A percentile compares a stretch with the other conserved stretches of the same genome.
phyloP scores from a whole-genome alignment of 768 basidiomycete species.

The Pisolithus marmoratus region DNA sequence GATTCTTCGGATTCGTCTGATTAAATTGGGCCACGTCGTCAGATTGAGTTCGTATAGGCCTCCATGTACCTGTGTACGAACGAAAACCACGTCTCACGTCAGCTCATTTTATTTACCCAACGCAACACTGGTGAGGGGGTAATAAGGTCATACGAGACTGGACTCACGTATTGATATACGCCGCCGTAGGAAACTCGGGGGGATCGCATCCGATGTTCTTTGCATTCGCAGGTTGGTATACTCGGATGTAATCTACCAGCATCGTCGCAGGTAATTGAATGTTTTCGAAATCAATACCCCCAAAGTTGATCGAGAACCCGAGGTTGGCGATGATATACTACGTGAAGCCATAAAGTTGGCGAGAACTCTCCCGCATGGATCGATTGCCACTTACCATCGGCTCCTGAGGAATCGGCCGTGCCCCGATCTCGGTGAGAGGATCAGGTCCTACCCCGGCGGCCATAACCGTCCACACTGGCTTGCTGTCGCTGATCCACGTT shows the following conservation, averaged over 20 bases:
- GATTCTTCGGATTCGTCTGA: constrained; percentile 59
- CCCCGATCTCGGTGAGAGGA: constrained; percentile 43
- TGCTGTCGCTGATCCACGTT: constrained; percentile 59
- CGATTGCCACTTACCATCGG: constrained; percentile 49
- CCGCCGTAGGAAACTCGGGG: constrained; percentile 59
- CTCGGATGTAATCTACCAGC: constrained; percentile 78
- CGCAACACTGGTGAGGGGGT: neutral
- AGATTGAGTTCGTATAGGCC: constrained; percentile 40
- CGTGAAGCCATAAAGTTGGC: neutral
- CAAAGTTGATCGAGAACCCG: constrained; percentile 67
- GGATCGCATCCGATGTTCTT: constrained; percentile 69
- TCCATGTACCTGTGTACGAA: constrained; percentile 30
- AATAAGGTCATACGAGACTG: neutral
- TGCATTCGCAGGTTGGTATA: constrained; percentile 51
- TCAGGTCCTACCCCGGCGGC: constrained; percentile 47
- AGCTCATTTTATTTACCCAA: too few species aligned
- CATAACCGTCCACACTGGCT: constrained; percentile 52
- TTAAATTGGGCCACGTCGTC: constrained; percentile 41
- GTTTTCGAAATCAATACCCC: constrained; percentile 52
- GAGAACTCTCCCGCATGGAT: neutral
- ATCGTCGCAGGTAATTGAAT: constrained; percentile 54
- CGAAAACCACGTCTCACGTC: too few species aligned
- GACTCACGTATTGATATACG: constrained; percentile 68
- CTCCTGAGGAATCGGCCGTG: constrained; percentile 60
- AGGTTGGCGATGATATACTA: constrained; percentile 69